Base-by-base conservation (phyloP, 148 eudicot species). In the Hydrangea macrophylla region DNA sequence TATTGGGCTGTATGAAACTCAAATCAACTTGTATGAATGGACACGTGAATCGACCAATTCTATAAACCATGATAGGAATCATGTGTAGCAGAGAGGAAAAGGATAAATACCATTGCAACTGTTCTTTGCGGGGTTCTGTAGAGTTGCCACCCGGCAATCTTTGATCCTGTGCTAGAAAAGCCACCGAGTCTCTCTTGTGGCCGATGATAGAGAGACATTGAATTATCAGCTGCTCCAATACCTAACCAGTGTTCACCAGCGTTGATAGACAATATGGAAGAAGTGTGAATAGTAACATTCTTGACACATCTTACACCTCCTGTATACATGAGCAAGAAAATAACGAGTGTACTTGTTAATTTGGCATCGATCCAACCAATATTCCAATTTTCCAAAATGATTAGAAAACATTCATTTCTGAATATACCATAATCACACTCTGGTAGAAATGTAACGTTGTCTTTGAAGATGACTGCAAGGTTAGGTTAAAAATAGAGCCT, bases 231-330 rank as follows among this genome's bases (percentile, higher is more conserved):
- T 59, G 99, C 99, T 40, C 93, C 99, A 2, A 94, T 86, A 40
- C 97, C 97, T 22, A 94, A 72, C 99, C 99, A 94, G 58, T 90
- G 90, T 28, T 94, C 99, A 7, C 92, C 85, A 27, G 99, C 92
- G 75, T 81, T 85, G 35, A 94, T 85, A 6, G 97, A 83, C 69
- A 94, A 65, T 78, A 94, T 84, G 15, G 97, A 60, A 12, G 90
- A 79, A 67, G 64, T 70, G 62, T 94, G 99, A 62, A 90, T 61
- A 2, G 99, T 94, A 20, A 94, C 84, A 77, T 88, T 94, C 83
- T 94, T 94, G 37, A 86, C 78, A 74, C 92, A 88, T 73, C 74
- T 83, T 72, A 90, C 76, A 58, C 96, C 89, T 37, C 88, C 86
- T 79, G 61, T 55, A 63, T 40, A 63, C 4, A 72, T 12, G 48